Evolutionary conservation across 1,284 basidiomycete genomes (phyloP), one percentile per base, ranked within the genome.

Genomic region (Grifola frondosa): DNA sequence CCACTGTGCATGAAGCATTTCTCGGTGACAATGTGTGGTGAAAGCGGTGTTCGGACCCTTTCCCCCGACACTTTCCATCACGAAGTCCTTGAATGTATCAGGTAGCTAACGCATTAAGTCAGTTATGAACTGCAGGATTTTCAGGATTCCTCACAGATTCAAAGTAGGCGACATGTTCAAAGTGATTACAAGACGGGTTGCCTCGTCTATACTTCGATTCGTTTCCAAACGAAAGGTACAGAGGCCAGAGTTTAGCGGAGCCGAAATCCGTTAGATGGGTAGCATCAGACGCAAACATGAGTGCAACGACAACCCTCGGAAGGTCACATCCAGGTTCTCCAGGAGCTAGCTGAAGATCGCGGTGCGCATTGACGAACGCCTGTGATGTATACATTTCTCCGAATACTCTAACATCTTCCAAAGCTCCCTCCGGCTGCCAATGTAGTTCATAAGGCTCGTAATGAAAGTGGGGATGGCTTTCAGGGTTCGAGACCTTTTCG

Each of bases 181-280:
- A 46, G 3, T 57, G 54, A 11, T 49, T 19, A 6, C 39, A 31
- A 4, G 44, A 38, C 2, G 60, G 61, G 20, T 35, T 37, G 6
- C 35, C 30, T 8, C 61, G 52, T 2, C 36, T 28, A 23, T 59
- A 58, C 42, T 66, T 66, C 4, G 57, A 56, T 34, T 58, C 52
- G 30, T 64, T 65, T 1, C 59, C 63, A 26, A 64, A 53, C 30
- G 49, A 54, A 7, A 50, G 7, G 48, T 67, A 68, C 1, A 63
- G 24, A 0, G 66, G 65, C 63, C 64, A 67, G 0, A 58, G 32
- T 29, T 57, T 57, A 7, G 57, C 46, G 11, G 46, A 40, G 3
- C 64, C 61, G 33, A 64, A 66, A 6, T 30, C 20, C n/a, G 37
- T 30, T 19, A 39, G 19, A 12, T 39, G 37, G 6, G 37, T 39